Conservation (phyloP, 495 filamentous ascomycete genomes). For the Penicillium canariense region DNA sequence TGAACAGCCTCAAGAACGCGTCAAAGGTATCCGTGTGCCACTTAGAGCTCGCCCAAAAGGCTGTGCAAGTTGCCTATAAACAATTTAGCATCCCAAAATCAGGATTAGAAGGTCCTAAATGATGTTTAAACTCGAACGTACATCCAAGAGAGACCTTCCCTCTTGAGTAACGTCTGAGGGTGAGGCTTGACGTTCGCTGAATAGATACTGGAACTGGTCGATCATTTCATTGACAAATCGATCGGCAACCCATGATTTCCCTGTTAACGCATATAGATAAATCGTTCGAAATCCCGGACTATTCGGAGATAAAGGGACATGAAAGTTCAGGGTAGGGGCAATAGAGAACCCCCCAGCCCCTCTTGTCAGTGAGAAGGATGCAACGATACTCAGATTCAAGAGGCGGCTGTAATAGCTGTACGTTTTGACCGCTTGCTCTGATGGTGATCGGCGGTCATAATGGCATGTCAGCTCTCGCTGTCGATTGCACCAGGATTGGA, state of each 20-base stretch:
- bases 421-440: neutral
- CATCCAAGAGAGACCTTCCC: neutral
- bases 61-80: too few relatives aligned
- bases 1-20: neutral
- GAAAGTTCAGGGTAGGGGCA: neutral
- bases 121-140: neutral
- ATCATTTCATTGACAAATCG: neutral
- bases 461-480: neutral
- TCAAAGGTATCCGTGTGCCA: conserved; percentile 1
- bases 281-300: neutral
- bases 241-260: neutral
- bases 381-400: neutral
- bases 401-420: conserved; percentile 1
- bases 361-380: neutral
- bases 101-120: too few relatives aligned
- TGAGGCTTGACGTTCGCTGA: neutral
- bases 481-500: conserved; percentile 1
- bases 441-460: neutral
- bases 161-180: neutral
- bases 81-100: too few relatives aligned
- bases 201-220: neutral
- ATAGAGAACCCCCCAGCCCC: conserved; percentile 1
- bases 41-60: neutral
- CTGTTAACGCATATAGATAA: neutral
- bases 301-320: conserved; percentile 1